Percentiles rank a stretch among this genome's conserved stretches.
Evolutionary conservation across 345 rosid species (phyloP).

Genomic region (Corymbia maculata): DNA sequence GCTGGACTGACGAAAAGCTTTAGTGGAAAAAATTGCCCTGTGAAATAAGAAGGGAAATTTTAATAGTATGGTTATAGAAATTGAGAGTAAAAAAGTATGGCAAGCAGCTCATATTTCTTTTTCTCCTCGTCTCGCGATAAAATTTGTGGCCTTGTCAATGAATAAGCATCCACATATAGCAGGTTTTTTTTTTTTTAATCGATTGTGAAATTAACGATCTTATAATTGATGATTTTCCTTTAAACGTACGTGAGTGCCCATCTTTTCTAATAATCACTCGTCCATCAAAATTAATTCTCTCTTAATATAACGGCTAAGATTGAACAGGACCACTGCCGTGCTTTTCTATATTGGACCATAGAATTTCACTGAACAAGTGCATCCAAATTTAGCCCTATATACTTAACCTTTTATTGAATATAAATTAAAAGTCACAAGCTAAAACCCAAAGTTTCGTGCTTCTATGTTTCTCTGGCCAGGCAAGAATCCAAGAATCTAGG

Average conservation of each 20-base stretch:
- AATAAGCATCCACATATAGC: not conserved
- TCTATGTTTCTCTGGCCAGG: not conserved
- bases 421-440: not conserved
- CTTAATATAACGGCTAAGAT: not conserved
- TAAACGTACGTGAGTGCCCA: not conserved
- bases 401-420: fast-evolving
- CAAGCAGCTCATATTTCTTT: not conserved
- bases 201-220: fast-evolving
- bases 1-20: not conserved
- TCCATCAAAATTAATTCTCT: not conserved
- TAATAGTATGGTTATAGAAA: not conserved
- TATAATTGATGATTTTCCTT: not conserved
- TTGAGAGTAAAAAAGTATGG: not conserved
- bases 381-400: not conserved
- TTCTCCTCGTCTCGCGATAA: fast-evolving
- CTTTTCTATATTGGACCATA: not conserved
- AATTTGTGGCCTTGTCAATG: not conserved
- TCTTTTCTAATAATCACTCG: not conserved
- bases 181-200: not conserved
- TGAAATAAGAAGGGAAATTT: not conserved
- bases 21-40: not conserved
- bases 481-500: not conserved
- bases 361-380: not conserved
- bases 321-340: not conserved
- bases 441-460: not conserved